phyloP scores from a whole-genome alignment of 2,329 filamentous ascomycete genomes.

The Bipolaris sorokiniana region DNA sequence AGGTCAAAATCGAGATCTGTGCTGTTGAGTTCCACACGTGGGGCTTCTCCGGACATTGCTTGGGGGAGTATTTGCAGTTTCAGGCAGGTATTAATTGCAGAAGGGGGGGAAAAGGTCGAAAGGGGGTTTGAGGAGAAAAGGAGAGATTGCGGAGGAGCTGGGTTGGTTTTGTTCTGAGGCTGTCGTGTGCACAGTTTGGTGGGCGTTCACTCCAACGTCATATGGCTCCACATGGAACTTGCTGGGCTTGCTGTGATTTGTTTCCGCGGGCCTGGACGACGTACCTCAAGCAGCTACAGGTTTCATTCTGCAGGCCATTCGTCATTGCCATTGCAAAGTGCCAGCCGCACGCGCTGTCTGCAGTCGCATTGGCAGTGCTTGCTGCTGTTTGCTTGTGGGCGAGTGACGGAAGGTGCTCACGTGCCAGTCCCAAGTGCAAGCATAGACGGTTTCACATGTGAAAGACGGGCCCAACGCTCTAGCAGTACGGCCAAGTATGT shows the following conservation, averaged over 20 bases:
- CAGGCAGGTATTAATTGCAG: constrained; percentile 3
- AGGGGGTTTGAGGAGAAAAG: constrained; percentile 6
- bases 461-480: constrained; percentile 7
- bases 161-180: constrained; percentile 13
- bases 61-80: not conserved
- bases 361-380: constrained; percentile 1
- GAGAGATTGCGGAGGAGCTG: not conserved
- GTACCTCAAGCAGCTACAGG: constrained; percentile 13
- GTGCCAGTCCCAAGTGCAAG: constrained; percentile 7
- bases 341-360: not conserved
- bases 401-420: not conserved
- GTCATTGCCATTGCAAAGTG: constrained; percentile 20
- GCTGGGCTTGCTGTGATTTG: constrained; percentile 12
- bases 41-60: constrained; percentile 42
- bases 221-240: constrained; percentile 9
- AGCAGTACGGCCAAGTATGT: not conserved
- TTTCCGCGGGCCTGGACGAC: constrained; percentile 13
- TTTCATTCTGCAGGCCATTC: constrained; percentile 14
- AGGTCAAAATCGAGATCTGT: constrained; percentile 37
- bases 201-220: constrained; percentile 17
- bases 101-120: not conserved
- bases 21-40: constrained; percentile 40
- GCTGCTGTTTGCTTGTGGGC: not conserved
- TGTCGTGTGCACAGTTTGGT: constrained; percentile 29
- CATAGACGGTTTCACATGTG: constrained; percentile 24